Evolutionary conservation across 176 grass and related monocot genomes (phyloP).

Genomic region (Thalia dealbata): DNA sequence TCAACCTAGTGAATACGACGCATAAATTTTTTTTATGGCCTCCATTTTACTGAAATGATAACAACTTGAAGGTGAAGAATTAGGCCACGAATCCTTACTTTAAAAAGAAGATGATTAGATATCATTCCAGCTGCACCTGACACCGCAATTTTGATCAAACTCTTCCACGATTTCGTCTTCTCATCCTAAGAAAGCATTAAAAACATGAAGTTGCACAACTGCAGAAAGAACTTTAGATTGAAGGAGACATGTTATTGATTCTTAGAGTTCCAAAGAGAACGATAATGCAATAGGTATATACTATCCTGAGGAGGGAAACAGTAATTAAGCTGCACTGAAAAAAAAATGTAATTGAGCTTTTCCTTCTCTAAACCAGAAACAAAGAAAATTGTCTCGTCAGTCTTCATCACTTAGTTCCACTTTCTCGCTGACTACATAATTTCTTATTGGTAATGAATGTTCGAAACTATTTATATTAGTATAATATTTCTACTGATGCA

Average conservation of each 20-base stretch:
- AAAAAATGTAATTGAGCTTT: background rate
- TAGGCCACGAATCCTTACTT: constrained; percentile 29
- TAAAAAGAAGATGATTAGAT: constrained; percentile 90
- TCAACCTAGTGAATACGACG: background rate
- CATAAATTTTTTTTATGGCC: background rate
- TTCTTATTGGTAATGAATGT: background rate
- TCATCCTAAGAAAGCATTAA: constrained; percentile 38
- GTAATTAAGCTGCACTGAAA: too few species aligned
- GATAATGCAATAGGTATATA: background rate
- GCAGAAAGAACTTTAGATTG: too few species aligned
- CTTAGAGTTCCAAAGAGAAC: constrained; percentile 13
- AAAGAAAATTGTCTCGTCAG: background rate
- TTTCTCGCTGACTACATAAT: background rate
- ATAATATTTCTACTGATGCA: background rate
- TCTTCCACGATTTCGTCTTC: constrained; percentile 85
- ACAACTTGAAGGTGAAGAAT: background rate
- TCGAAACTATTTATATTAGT: background rate
- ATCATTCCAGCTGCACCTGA: constrained; percentile 95
- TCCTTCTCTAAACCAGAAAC: background rate
- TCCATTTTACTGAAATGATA: background rate
- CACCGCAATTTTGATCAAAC: constrained; percentile 64
- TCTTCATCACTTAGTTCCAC: background rate
- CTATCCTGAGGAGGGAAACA: background rate
- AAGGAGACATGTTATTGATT: too few species aligned
- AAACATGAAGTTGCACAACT: background rate